Percentiles rank a stretch among this genome's conserved stretches.
Conservation (phyloP, 1,284 basidiomycete species). For the Cryptococcus wingfieldii region DNA sequence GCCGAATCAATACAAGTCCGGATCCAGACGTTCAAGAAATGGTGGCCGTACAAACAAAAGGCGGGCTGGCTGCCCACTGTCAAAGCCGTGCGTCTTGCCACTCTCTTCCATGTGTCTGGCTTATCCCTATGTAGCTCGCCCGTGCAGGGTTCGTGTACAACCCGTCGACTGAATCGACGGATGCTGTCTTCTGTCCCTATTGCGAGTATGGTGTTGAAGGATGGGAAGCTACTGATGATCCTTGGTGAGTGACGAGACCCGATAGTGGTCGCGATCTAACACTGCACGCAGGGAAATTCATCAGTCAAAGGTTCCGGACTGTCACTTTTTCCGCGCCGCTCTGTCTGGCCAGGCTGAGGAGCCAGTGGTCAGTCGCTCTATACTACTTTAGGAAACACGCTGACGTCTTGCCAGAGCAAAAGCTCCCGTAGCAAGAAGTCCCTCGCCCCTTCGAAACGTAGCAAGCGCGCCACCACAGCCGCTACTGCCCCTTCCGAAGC, state of each 20-base stretch:
- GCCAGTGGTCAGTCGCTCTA: neutral
- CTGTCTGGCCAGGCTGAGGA: slow-evolving; percentile 8
- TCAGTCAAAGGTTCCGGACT: slow-evolving; percentile 34
- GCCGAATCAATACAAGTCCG: slow-evolving; percentile 65
- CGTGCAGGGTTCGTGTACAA: slow-evolving; percentile 74
- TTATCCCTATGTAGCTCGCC: slow-evolving; percentile 60
- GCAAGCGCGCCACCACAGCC: slow-evolving; percentile 15
- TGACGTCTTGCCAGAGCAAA: slow-evolving; percentile 7
- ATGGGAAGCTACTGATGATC: slow-evolving; percentile 76
- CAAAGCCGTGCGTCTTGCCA: slow-evolving; percentile 54
- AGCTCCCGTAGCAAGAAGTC: slow-evolving; percentile 7
- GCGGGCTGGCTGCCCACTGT: slow-evolving; percentile 65
- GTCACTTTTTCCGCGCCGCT: slow-evolving; percentile 41
- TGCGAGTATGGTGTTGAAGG: slow-evolving; percentile 68
- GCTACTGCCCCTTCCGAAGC: slow-evolving; percentile 7
- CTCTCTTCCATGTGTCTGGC: neutral
- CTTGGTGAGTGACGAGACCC: slow-evolving; percentile 51
- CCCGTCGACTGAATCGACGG: slow-evolving; percentile 59
- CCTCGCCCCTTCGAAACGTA: slow-evolving; percentile 7
- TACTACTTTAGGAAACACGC: neutral
- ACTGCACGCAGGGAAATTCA: slow-evolving; percentile 31
- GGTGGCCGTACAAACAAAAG: slow-evolving; percentile 68
- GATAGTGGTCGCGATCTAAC: neutral
- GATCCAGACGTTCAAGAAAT: slow-evolving; percentile 61
- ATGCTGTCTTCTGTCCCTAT: slow-evolving; percentile 71